A percentile compares a stretch with the other conserved stretches of the same genome.
These are phyloP conservation scores for Camellia oleifera DNA, from an alignment of 179 eudicot species.

Conservation along the genomic window DNA sequence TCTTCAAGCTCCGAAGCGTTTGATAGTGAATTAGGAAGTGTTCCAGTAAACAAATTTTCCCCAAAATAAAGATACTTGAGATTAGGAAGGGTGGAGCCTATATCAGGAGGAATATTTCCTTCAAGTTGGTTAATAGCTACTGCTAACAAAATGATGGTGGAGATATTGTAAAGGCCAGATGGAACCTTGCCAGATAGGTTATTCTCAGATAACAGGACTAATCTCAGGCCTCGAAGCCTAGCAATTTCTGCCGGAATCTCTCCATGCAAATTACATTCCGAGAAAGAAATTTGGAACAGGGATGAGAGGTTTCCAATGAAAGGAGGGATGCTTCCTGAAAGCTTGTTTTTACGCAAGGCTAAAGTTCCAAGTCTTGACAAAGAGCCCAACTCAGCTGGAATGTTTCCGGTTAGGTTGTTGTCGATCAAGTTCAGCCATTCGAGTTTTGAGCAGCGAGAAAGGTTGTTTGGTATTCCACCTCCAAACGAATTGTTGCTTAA, in stretches of 20 bases:
- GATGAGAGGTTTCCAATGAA: constrained; percentile 18
- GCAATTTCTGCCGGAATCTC: constrained; percentile 10
- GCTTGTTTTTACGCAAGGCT: neutral
- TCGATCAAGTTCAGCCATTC: neutral
- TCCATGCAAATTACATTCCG: neutral
- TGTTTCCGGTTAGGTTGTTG: constrained; percentile 12
- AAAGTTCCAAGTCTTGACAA: constrained; percentile 1
- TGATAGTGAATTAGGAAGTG: constrained; percentile 9
- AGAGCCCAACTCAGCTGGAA: constrained; percentile 5
- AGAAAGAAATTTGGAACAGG: neutral
- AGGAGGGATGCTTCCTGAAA: constrained; percentile 17
- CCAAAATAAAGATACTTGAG: neutral
- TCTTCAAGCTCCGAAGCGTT: constrained; percentile 10
- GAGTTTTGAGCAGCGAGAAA: constrained; percentile 13
- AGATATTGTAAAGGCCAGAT: constrained; percentile 15
- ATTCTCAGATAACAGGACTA: neutral
- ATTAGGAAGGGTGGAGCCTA: constrained; percentile 13
- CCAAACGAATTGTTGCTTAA: constrained; percentile 15
- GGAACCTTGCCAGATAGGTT: constrained; percentile 13
- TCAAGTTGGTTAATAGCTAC: neutral
- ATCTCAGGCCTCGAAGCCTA: neutral
- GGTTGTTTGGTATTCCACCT: constrained; percentile 15
- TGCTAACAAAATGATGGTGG: neutral
- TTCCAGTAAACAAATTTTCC: constrained; percentile 2
- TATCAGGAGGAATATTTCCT: constrained; percentile 14